These are phyloP conservation scores for Microthlaspi erraticum DNA, from an alignment of 345 rosid species.

Conservation along the genomic window DNA sequence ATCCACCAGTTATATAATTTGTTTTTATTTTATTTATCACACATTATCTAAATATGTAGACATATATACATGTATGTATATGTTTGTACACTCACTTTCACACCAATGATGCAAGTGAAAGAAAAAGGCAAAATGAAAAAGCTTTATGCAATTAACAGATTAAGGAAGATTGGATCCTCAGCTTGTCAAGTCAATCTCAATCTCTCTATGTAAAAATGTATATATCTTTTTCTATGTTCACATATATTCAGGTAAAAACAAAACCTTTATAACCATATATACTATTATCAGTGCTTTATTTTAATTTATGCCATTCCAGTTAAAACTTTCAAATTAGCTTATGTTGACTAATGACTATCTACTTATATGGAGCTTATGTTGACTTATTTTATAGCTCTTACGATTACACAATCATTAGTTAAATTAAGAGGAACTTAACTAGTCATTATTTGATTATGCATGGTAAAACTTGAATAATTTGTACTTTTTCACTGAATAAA, in stretches of 20 bases:
- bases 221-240: slow-evolving; percentile 6
- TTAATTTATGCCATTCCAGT: not conserved
- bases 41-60: not conserved
- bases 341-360: slow-evolving; percentile 13
- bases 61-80: slow-evolving; percentile 21
- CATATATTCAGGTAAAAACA: slow-evolving; percentile 1
- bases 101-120: slow-evolving; percentile 37
- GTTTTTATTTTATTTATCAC: not conserved
- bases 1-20: slow-evolving; percentile 30
- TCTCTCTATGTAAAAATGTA: slow-evolving; percentile 33
- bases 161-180: slow-evolving; percentile 40
- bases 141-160: slow-evolving; percentile 36
- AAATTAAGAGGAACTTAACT: not conserved
- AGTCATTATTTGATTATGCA: slow-evolving; percentile 10
- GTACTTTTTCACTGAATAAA: not conserved
- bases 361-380: slow-evolving; percentile 2
- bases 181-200: slow-evolving; percentile 44
- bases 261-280: slow-evolving; percentile 5
- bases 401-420: not conserved
- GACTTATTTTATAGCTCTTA: not conserved
- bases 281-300: not conserved
- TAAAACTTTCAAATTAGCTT: slow-evolving; percentile 8
- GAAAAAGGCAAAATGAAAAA: slow-evolving; percentile 13
- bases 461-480: not conserved
- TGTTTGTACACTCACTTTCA: slow-evolving; percentile 43